These are phyloP conservation scores for Oenanthe sinensis DNA, from an alignment of 129 eudicot genomes.

Conservation along the genomic window DNA sequence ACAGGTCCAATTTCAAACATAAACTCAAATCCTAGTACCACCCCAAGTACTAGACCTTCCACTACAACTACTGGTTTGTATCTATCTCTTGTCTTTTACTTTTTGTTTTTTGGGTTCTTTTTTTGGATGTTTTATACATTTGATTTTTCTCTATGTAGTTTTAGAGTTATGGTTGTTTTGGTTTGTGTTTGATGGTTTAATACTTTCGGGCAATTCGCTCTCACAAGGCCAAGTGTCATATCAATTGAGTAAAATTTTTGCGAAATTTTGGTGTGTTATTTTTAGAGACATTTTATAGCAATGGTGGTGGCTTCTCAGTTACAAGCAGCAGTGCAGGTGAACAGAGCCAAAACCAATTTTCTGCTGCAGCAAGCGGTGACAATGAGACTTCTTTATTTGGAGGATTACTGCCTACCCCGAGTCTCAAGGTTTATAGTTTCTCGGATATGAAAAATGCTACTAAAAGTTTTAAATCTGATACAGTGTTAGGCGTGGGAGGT, in stretches of 20 bases:
- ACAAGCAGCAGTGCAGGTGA: slow-evolving; percentile 40
- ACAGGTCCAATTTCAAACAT: neutral
- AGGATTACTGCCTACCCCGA: slow-evolving; percentile 52
- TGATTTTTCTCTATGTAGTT: too few relatives aligned
- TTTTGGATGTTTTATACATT: neutral
- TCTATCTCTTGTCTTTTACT: neutral
- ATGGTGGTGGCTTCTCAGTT: slow-evolving; percentile 38
- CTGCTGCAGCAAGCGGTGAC: slow-evolving; percentile 27
- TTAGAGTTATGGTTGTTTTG: neutral
- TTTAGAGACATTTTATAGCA: slow-evolving; percentile 47
- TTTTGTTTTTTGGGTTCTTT: neutral
- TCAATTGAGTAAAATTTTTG: neutral
- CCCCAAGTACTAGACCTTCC: slow-evolving; percentile 1
- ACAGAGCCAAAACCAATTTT: slow-evolving; percentile 27
- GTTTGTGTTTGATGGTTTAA: neutral
- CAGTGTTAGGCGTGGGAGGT: slow-evolving; percentile 70
- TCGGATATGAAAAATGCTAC: slow-evolving; percentile 62
- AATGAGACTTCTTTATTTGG: slow-evolving; percentile 22
- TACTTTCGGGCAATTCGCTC: neutral
- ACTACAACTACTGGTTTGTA: neutral
- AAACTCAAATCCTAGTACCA: neutral
- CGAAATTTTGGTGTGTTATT: neutral
- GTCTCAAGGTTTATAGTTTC: slow-evolving; percentile 50
- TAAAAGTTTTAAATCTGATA: slow-evolving; percentile 56
- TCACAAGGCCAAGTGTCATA: neutral